Evolutionary conservation across 192 early-diverging fungal genomes (phyloP).

Genomic region (Chytriomyces hyalinus): DNA sequence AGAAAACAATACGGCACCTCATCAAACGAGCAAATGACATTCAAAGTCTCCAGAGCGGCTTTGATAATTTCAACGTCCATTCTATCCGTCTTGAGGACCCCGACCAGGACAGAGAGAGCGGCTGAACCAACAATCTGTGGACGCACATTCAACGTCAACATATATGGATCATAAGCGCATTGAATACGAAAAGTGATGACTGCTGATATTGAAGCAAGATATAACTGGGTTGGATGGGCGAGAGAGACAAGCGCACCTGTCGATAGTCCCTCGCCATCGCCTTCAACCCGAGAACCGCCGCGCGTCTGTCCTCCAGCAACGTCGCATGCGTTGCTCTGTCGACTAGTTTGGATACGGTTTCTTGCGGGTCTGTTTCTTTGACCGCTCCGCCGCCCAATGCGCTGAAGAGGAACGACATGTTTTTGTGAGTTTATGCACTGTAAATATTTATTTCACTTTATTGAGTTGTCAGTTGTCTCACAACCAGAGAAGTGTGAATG

Average conservation of each 20-base stretch:
- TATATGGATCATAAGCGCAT: not conserved
- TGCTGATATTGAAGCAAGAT: not conserved
- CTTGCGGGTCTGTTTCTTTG: slow-evolving; percentile 52
- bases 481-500: too few species aligned
- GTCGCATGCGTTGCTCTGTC: slow-evolving; percentile 84
- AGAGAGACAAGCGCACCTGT: slow-evolving; percentile 50
- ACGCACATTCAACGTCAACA: slow-evolving; percentile 9
- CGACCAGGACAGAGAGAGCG: slow-evolving; percentile 74
- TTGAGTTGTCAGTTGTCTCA: too few species aligned
- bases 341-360: slow-evolving; percentile 83
- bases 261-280: slow-evolving; percentile 85
- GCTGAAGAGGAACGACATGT: slow-evolving; percentile 27
- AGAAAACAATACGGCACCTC: not conserved
- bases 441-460: too few species aligned
- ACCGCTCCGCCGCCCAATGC: slow-evolving; percentile 1
- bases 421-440: not conserved
- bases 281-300: slow-evolving; percentile 84
- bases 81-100: slow-evolving; percentile 77
- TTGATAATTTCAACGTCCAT: slow-evolving; percentile 88
- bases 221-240: not conserved
- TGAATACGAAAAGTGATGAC: slow-evolving; percentile 5
- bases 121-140: slow-evolving; percentile 82
- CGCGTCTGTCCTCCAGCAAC: slow-evolving; percentile 87
- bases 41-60: slow-evolving; percentile 88
- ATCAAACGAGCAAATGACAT: slow-evolving; percentile 64